Conservation (phyloP, 176 grass and related monocot species). For the Ensete ventricosum region DNA sequence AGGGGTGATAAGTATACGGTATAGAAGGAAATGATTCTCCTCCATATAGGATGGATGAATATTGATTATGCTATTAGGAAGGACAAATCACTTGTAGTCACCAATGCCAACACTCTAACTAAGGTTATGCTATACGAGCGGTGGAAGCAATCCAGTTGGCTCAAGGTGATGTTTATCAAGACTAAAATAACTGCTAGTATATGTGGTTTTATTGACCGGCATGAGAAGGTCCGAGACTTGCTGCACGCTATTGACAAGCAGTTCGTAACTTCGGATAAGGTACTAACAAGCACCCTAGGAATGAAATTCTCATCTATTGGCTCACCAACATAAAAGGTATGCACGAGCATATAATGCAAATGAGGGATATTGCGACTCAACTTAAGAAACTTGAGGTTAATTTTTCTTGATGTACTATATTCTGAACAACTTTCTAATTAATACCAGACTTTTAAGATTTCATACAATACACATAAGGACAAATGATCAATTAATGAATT, state of each 20-base stretch:
- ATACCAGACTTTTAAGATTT: neutral
- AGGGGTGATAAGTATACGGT: neutral
- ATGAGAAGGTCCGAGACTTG: neutral
- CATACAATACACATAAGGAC: neutral
- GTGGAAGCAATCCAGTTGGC: neutral
- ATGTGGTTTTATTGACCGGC: neutral
- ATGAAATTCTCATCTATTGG: neutral
- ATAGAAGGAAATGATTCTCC: neutral
- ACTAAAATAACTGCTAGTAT: neutral
- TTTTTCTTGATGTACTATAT: slow-evolving; percentile 4
- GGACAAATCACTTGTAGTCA: neutral
- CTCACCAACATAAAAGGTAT: neutral
- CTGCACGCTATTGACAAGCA: neutral
- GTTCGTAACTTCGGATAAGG: neutral
- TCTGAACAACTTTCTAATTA: neutral
- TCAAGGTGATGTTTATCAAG: neutral
- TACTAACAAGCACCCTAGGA: neutral
- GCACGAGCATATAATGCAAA: neutral
- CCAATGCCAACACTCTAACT: neutral
- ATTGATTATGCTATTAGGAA: neutral
- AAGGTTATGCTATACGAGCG: neutral
- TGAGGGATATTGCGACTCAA: neutral
- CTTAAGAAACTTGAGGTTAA: neutral
- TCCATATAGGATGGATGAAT: neutral
- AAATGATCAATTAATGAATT: neutral